Percentiles rank a stretch among this genome's conserved stretches.
Evolutionary conservation across 2,329 filamentous ascomycete species (phyloP).

Genomic region (Penicillium digitatum): DNA sequence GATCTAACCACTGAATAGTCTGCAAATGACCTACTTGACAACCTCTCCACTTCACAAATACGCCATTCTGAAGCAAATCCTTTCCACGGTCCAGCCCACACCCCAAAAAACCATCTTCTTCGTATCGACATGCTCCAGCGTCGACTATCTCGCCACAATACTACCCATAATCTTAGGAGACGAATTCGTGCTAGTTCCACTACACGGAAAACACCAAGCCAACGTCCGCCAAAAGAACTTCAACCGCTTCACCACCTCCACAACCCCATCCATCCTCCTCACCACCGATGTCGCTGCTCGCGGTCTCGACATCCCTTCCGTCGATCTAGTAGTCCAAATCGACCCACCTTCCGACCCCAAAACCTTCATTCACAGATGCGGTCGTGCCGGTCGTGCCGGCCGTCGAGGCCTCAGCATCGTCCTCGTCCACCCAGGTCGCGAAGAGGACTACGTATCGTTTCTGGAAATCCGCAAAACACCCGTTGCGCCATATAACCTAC

Average conservation of each 20-base stretch:
- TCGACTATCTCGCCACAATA: conserved; percentile 87
- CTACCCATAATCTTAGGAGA: conserved; percentile 68
- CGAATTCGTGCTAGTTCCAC: conserved; percentile 66
- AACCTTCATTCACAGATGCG: conserved; percentile 66
- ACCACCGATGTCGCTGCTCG: conserved; percentile 91
- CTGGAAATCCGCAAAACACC: conserved; percentile 84
- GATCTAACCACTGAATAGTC: conserved; percentile 41
- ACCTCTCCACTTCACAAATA: conserved; percentile 76
- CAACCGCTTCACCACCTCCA: conserved; percentile 68
- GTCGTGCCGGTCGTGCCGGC: conserved; percentile 60
- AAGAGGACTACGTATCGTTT: conserved; percentile 87
- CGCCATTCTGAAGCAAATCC: conserved; percentile 65
- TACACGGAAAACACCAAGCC: conserved; percentile 88
- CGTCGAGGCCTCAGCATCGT: conserved; percentile 77
- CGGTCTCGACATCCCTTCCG: conserved; percentile 85
- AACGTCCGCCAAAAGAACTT: conserved; percentile 89
- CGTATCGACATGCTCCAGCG: conserved; percentile 86
- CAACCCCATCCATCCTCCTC: conserved; percentile 73
- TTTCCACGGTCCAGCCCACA: conserved; percentile 64
- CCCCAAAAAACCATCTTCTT: conserved; percentile 89
- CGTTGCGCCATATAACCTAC: conserved; percentile 58
- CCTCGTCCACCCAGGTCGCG: conserved; percentile 76
- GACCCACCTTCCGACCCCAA: conserved; percentile 86
- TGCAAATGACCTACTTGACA: conserved; percentile 84
- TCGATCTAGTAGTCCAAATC: conserved; percentile 85